Evolutionary conservation across 2,329 filamentous ascomycete species (phyloP).

Genomic region (Aspergillus felis): DNA sequence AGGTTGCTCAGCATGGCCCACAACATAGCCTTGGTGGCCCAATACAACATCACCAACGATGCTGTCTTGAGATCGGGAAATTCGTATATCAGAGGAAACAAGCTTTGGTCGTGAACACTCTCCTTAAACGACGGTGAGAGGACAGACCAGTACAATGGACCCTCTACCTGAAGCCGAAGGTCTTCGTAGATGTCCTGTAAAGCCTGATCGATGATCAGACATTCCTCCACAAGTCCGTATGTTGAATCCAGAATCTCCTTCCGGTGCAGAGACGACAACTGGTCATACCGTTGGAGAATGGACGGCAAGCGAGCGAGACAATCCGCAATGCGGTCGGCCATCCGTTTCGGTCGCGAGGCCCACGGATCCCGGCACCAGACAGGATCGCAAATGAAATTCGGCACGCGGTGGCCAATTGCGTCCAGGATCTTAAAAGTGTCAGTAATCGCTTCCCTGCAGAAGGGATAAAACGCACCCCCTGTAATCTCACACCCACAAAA

Average conservation of each 20-base stretch:
- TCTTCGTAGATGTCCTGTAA: constrained; percentile 23
- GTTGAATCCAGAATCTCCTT: constrained; percentile 10
- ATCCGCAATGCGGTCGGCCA: constrained; percentile 27
- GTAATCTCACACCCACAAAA: constrained; percentile 28
- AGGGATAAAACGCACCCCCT: constrained; percentile 13
- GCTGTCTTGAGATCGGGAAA: constrained; percentile 27
- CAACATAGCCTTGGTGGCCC: constrained; percentile 30
- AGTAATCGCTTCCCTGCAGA: background rate
- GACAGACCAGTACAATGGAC: constrained; percentile 29
- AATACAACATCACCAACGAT: constrained; percentile 28
- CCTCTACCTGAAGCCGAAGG: constrained; percentile 16
- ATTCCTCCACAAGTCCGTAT: constrained; percentile 17
- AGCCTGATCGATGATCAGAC: constrained; percentile 26
- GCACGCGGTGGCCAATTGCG: constrained; percentile 18
- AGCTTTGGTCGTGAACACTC: constrained; percentile 6
- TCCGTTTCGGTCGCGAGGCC: constrained; percentile 21
- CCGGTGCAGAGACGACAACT: constrained; percentile 13
- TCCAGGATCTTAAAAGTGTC: constrained; percentile 24
- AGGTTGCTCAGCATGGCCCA: constrained; percentile 33
- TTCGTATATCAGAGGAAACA: constrained; percentile 29
- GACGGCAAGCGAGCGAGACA: constrained; percentile 23
- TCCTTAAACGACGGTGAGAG: constrained; percentile 14
- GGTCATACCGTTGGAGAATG: constrained; percentile 17
- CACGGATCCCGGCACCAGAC: constrained; percentile 31
- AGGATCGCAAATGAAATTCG: constrained; percentile 25